phyloP scores from a whole-genome alignment of 495 filamentous ascomycete species.

The Chaetomidium leptoderma region DNA sequence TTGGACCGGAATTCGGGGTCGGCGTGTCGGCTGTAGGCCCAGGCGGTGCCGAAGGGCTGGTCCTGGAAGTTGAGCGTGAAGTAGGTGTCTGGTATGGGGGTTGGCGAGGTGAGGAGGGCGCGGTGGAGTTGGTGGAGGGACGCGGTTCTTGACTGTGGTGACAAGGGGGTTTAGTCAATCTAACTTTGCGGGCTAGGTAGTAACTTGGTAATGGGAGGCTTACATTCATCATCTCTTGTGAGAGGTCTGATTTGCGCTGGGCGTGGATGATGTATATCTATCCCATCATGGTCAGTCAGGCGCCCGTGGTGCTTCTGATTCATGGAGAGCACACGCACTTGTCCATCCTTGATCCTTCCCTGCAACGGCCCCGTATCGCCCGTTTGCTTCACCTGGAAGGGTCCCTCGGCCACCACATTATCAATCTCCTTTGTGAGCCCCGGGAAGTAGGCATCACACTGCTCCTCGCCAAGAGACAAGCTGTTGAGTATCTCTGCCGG shows the following conservation, averaged over 20 bases:
- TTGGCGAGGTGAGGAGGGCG: slow-evolving; percentile 47
- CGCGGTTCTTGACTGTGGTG: slow-evolving; percentile 36
- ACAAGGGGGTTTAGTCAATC: too few species aligned
- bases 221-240: slow-evolving; percentile 40
- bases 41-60: slow-evolving; percentile 37
- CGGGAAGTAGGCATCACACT: slow-evolving; percentile 45
- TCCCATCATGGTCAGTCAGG: not conserved
- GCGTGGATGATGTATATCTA: slow-evolving; percentile 44
- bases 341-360: slow-evolving; percentile 41
- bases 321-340: slow-evolving; percentile 21
- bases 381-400: slow-evolving; percentile 39
- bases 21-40: slow-evolving; percentile 37
- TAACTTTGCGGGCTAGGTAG: too few species aligned
- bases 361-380: slow-evolving; percentile 39
- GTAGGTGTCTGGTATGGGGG: slow-evolving; percentile 56
- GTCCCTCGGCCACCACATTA: slow-evolving; percentile 40
- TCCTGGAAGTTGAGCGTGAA: slow-evolving; percentile 51
- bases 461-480: slow-evolving; percentile 37
- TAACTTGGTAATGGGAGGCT: not conserved
- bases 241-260: slow-evolving; percentile 37
- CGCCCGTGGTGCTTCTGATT: not conserved
- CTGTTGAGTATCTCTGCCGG: slow-evolving; percentile 35
- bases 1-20: slow-evolving; percentile 44
- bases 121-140: slow-evolving; percentile 47
- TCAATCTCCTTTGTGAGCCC: slow-evolving; percentile 46